Evolutionary conservation across 2,329 filamentous ascomycete genomes (phyloP).

Genomic region (Cryphonectria naterciae): DNA sequence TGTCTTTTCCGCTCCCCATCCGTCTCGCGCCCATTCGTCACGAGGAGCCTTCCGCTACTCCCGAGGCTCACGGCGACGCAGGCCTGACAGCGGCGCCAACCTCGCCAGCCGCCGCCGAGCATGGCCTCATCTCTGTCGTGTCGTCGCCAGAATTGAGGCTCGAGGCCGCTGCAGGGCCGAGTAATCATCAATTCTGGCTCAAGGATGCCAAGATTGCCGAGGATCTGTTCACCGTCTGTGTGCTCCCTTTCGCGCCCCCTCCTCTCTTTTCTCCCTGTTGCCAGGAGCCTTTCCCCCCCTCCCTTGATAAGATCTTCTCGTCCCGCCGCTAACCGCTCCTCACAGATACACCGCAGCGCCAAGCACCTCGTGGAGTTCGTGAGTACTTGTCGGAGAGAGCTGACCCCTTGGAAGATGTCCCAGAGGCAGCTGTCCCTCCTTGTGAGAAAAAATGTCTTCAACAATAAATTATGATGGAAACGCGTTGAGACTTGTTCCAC

Average conservation of each 20-base stretch:
- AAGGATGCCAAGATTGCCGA: slow-evolving; percentile 30
- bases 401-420: slow-evolving; percentile 6
- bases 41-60: slow-evolving; percentile 11
- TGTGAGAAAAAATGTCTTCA: slow-evolving; percentile 12
- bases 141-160: background rate
- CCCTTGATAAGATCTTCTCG: background rate
- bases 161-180: background rate
- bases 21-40: slow-evolving; percentile 20
- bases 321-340: background rate
- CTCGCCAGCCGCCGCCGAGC: background rate
- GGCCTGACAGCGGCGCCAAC: background rate
- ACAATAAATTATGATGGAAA: background rate
- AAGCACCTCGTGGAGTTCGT: slow-evolving; percentile 28
- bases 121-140: background rate
- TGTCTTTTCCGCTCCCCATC: slow-evolving; percentile 26
- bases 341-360: slow-evolving; percentile 30
- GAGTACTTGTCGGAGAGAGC: slow-evolving; percentile 14
- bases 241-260: background rate
- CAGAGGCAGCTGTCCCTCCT: slow-evolving; percentile 10
- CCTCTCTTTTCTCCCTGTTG: background rate
- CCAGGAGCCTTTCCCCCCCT: background rate
- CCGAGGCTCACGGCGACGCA: background rate
- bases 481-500: background rate
- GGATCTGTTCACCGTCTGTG: slow-evolving; percentile 29
- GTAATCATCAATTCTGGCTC: slow-evolving; percentile 30